Evolutionary conservation across 108 stramenopile species (phyloP).

Genomic region (Fragilariopsis cylindrus): DNA sequence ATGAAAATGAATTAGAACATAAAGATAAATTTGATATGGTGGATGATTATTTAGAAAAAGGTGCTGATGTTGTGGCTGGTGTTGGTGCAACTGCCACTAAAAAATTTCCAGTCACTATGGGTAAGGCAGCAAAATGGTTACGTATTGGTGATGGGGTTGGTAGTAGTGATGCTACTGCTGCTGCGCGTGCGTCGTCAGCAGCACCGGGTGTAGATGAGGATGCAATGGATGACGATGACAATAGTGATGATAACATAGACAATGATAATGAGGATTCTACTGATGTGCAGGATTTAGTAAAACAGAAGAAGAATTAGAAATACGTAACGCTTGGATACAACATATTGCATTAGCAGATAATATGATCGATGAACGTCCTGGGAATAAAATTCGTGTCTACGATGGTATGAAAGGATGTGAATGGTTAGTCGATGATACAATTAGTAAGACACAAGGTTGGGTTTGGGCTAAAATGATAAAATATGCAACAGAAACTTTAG

Average conservation of each 20-base stretch:
- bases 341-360: slow-evolving; percentile 28
- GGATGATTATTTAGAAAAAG: too few relatives aligned
- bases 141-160: too few relatives aligned
- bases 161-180: background rate
- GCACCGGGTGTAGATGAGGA: background rate
- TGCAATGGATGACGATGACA: too few relatives aligned
- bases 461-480: background rate
- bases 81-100: too few relatives aligned
- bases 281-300: slow-evolving; percentile 1
- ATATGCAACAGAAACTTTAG: background rate
- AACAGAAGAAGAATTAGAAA: slow-evolving; percentile 10
- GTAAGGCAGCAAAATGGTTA: too few relatives aligned
- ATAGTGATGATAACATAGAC: too few relatives aligned
- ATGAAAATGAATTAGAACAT: too few relatives aligned
- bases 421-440: background rate
- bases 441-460: background rate
- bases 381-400: slow-evolving; percentile 23
- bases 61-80: too few relatives aligned
- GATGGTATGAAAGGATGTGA: slow-evolving; percentile 14
- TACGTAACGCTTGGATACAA: slow-evolving; percentile 16
- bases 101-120: too few relatives aligned
- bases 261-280: background rate
- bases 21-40: too few relatives aligned
- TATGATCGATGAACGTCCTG: slow-evolving; percentile 26
- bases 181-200: slow-evolving; percentile 13